phyloP scores from a whole-genome alignment of 352 stramenopile genomes.

The Globisporangium ultimum region DNA sequence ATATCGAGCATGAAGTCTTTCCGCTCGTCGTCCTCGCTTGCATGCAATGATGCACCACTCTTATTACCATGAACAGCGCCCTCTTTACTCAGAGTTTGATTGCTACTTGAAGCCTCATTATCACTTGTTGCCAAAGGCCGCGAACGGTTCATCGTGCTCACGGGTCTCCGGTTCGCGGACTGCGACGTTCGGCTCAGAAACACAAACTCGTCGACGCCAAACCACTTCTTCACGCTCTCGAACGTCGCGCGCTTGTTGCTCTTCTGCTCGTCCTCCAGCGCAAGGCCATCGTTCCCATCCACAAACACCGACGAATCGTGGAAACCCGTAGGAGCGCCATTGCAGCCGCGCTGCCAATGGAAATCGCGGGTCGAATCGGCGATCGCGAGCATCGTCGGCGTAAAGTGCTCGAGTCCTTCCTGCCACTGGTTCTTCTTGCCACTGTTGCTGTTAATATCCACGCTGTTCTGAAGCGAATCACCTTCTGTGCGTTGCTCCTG shows the following conservation, averaged over 20 bases:
- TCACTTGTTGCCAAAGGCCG: not conserved
- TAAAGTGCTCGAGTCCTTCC: conserved; percentile 71
- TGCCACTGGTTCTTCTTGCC: conserved; percentile 37
- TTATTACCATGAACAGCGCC: not conserved
- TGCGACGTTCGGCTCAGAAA: conserved; percentile 44
- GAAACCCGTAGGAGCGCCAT: not conserved
- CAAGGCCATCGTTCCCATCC: conserved; percentile 4
- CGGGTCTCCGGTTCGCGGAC: conserved; percentile 13
- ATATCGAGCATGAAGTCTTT: conserved; percentile 33
- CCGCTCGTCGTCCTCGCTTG: conserved; percentile 9
- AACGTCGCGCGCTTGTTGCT: conserved; percentile 29
- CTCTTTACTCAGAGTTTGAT: conserved; percentile 1
- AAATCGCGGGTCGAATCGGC: conserved; percentile 49
- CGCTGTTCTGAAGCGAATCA: too few relatives aligned
- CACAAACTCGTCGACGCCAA: conserved; percentile 71
- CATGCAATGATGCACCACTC: too few relatives aligned
- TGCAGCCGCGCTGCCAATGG: conserved; percentile 15
- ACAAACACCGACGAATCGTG: not conserved
- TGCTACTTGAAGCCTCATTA: not conserved
- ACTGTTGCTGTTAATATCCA: not conserved
- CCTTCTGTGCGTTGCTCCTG: conserved; percentile 3
- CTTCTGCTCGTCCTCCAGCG: conserved; percentile 17
- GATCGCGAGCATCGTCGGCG: conserved; percentile 72
- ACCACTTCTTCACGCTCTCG: conserved; percentile 53
- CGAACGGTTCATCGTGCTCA: conserved; percentile 9